Conservation (phyloP, 768 basidiomycete genomes). For the Pisolithus sp. region DNA sequence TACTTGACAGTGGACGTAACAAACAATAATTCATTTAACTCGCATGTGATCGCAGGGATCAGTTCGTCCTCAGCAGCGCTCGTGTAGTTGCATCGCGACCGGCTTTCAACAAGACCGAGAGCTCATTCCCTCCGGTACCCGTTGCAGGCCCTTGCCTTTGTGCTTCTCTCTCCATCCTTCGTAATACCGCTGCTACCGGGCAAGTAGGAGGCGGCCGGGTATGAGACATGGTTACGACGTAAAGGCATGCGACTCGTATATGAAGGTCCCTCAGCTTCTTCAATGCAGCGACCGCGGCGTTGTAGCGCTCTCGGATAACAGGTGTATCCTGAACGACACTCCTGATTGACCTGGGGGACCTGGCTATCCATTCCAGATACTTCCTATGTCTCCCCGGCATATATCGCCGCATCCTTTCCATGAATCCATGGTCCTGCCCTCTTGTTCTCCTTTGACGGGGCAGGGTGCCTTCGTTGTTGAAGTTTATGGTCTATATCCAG, state of each 20-base stretch:
- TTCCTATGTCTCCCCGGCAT: slow-evolving; percentile 91
- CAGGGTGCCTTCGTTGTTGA: slow-evolving; percentile 58
- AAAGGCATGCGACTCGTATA: slow-evolving; percentile 83
- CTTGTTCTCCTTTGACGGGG: slow-evolving; percentile 60
- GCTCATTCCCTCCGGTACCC: slow-evolving; percentile 87
- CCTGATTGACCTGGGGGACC: slow-evolving; percentile 55
- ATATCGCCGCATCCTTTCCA: slow-evolving; percentile 89
- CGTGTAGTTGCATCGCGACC: slow-evolving; percentile 83
- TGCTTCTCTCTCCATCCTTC: slow-evolving; percentile 36
- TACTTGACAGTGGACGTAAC: too few species aligned
- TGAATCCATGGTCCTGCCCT: slow-evolving; percentile 70
- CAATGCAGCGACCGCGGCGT: slow-evolving; percentile 68
- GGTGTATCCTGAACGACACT: slow-evolving; percentile 53
- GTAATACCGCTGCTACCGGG: slow-evolving; percentile 52
- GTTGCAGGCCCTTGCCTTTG: slow-evolving; percentile 48
- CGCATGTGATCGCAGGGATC: not conserved
- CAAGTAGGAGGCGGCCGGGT: slow-evolving; percentile 41
- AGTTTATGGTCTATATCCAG: slow-evolving; percentile 87
- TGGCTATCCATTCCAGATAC: slow-evolving; percentile 66
- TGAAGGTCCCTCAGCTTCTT: slow-evolving; percentile 83
- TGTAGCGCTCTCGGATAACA: slow-evolving; percentile 66
- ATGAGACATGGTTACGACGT: slow-evolving; percentile 80
- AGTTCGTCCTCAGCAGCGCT: slow-evolving; percentile 38
- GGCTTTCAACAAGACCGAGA: slow-evolving; percentile 78
- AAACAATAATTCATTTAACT: not conserved